Percentiles rank a stretch among this genome's conserved stretches.
Evolutionary conservation across 495 filamentous ascomycete species (phyloP).

Genomic region (Neurospora tetraspora): DNA sequence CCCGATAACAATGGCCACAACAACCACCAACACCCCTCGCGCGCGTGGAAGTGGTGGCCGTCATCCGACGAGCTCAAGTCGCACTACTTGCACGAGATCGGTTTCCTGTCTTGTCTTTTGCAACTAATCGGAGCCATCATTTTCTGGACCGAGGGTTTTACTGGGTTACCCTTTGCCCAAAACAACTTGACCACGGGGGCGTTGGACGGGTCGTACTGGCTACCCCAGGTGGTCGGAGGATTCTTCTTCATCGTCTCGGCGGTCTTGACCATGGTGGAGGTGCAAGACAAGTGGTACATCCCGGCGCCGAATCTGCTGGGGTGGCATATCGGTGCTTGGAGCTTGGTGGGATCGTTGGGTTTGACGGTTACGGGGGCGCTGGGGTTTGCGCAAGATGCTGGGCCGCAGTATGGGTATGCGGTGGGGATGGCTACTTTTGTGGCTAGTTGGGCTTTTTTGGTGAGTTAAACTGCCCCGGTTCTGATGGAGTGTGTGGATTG

Average conservation of each 20-base stretch:
- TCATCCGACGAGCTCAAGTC: slow-evolving; percentile 43
- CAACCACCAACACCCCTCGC: background rate
- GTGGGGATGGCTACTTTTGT: slow-evolving; percentile 52
- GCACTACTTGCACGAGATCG: slow-evolving; percentile 58
- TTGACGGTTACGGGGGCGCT: slow-evolving; percentile 61
- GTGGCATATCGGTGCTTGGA: slow-evolving; percentile 38
- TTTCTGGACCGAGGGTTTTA: slow-evolving; percentile 61
- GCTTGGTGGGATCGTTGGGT: slow-evolving; percentile 46
- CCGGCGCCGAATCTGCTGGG: slow-evolving; percentile 51
- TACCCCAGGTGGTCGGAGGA: slow-evolving; percentile 59
- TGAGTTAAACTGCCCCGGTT: slow-evolving; percentile 3
- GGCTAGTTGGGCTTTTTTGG: slow-evolving; percentile 60
- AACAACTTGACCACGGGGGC: slow-evolving; percentile 22
- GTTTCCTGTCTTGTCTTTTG: slow-evolving; percentile 53
- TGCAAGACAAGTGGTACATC: slow-evolving; percentile 48
- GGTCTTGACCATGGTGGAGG: slow-evolving; percentile 58
- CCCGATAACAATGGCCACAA: background rate
- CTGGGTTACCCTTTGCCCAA: slow-evolving; percentile 50
- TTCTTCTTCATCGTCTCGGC: slow-evolving; percentile 51
- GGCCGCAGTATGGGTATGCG: slow-evolving; percentile 47
- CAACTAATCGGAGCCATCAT: slow-evolving; percentile 56
- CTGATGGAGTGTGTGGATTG: background rate
- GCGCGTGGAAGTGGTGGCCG: slow-evolving; percentile 52
- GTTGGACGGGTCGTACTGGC: slow-evolving; percentile 52
- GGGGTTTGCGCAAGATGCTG: slow-evolving; percentile 33